Base-by-base conservation (phyloP, 768 basidiomycete species). In the Termitomyces sp. region DNA sequence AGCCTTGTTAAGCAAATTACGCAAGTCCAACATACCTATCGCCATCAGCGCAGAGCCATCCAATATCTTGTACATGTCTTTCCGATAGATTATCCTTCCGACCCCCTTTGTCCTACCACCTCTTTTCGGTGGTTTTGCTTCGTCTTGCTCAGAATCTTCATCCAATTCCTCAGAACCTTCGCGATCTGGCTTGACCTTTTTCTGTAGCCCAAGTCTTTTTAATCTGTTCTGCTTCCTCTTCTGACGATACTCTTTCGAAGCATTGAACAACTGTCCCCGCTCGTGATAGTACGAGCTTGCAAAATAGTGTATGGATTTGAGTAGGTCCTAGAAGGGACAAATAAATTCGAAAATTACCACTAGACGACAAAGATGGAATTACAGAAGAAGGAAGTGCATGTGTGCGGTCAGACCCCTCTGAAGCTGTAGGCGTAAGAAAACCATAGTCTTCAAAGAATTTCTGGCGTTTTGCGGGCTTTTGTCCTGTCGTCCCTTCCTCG, bases 11-110 rank as follows among this genome's bases (percentile, higher is more conserved):
- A 40, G 18, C 12, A 53, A 40, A n/a, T 40, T 10, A 41, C 12
- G 2, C 38, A 13, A 30, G 38, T 54, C 28, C 30, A 30, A 32
- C 53, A 43, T 40, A 89, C 90, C 88, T 61, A 92, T 77, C 3
- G 83, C 88, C 70, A 91, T 76, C 47, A 91, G 77, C 4, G 88
- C 87, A 10, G 86, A 85, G 4, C 90, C 90, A 64, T 90, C 86
- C 61, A 90, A 76, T 3, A 82, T 76, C 65, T 81, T 88, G 68
- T 91, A 91, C 90, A 92, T 91, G 63, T 89, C 87, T 61, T 76
- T 73, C 32, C 72, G 68, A 33, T 74, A 50, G 32, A 48, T 55
- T 38, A 57, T 69, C 60, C 56, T 65, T 60, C 58, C 65, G 28
- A 5, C 14, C 57, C 63, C 63, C 63, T 61, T 63, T 63, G 64